phyloP scores from a whole-genome alignment of 257 asterid genomes.

The Nicotiana sylvestris region DNA sequence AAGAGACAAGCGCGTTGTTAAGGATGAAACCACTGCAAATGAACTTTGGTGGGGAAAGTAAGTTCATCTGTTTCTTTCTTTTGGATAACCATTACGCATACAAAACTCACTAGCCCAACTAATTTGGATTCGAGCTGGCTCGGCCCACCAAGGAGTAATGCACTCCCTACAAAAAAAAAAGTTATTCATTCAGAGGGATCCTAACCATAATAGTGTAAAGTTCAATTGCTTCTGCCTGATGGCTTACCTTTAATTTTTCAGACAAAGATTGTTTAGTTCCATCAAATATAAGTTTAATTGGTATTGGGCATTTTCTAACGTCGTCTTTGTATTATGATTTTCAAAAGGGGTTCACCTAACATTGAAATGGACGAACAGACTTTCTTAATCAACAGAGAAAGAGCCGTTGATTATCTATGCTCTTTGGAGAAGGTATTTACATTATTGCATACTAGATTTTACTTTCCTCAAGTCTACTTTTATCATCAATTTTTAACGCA shows the following conservation, averaged over 20 bases:
- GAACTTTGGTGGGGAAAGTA: slow-evolving; percentile 99
- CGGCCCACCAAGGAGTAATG: background rate
- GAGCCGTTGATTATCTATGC: slow-evolving; percentile 93
- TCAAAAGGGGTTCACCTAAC: slow-evolving; percentile 81
- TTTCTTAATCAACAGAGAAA: slow-evolving; percentile 80
- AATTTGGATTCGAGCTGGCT: too few species aligned
- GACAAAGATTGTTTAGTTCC: background rate
- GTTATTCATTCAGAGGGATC: too few species aligned
- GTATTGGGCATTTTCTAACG: background rate
- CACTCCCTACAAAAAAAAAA: too few species aligned
- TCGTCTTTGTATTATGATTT: background rate
- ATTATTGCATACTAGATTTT: background rate
- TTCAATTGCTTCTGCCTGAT: too few species aligned
- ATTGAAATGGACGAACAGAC: slow-evolving; percentile 97
- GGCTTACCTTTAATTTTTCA: too few species aligned
- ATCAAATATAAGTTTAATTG: background rate
- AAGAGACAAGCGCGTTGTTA: slow-evolving; percentile 81
- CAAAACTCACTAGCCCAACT: background rate
- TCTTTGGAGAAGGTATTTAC: slow-evolving; percentile 76
- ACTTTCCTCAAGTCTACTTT: background rate
- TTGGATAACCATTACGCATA: background rate
- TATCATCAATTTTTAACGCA: too few species aligned
- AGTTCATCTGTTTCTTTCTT: slow-evolving; percentile 21
- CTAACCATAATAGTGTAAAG: too few species aligned
- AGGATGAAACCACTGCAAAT: slow-evolving; percentile 56